Base-by-base conservation (phyloP, 805 yeast species). In the Nakazawaea sp. region DNA sequence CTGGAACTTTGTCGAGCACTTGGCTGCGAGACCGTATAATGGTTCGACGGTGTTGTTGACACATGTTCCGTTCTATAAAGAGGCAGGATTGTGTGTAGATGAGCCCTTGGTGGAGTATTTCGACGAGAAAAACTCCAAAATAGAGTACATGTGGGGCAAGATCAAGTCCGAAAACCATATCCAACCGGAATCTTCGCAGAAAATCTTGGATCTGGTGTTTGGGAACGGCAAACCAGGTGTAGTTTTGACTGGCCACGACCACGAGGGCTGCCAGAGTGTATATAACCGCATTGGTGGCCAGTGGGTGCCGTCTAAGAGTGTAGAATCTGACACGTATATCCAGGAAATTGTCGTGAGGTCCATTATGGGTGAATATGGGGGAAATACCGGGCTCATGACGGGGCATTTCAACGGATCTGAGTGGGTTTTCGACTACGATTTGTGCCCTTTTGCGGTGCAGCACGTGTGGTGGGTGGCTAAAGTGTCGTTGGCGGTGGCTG, bases 381-480 rank as follows among this genome's bases (percentile, higher is more conserved):
- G 98, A 2, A 84, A 82, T 49, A 73, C 88, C 2, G 98, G 97
- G 0, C 59, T 92, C 10, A 59, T 92, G 45, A 80, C 88, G 1
- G 97, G 95, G 2, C 75, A 68, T 36, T 81, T 73, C 54, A 65
- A 75, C 49, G 44, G 56, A 0, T 48, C 57, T 1, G 48, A 51
- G 15, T 82, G 94, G 90, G 70, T 69, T 13, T 89, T 84, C 63
- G 61, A 69, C 19, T 90, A 76, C 60, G 57, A 72, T 5, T 63
- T 81, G 42, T 92, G 98, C 61, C 80, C 88, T 12, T 90, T 90
- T 56, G 70, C 73, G 2, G 74, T 86, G 9, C 97, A 89, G 60
- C 97, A 89, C 55, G 75, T 83, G 36, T 92, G 98, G 98, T 92
- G 98, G 98, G 84, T 72, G 6, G 70, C 95, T 2, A 79, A 84